Conservation (phyloP, 2,329 filamentous ascomycete species). For the Xylariaceae sp. region DNA sequence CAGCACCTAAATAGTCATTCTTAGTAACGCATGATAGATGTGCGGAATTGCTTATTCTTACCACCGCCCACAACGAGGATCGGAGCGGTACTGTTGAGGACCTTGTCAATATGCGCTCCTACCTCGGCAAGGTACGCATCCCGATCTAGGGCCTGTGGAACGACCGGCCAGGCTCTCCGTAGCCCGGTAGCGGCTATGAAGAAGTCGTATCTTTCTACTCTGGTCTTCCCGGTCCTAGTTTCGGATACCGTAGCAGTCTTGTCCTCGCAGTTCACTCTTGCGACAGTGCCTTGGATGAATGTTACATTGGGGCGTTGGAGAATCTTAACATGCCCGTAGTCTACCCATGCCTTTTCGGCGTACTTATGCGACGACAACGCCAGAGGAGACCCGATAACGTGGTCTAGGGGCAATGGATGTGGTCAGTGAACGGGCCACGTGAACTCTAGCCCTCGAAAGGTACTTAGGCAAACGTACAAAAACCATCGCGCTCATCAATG, state of each 20-base stretch:
- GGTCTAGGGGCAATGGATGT: constrained; percentile 46
- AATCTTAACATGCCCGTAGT: constrained; percentile 62
- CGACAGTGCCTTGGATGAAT: constrained; percentile 63
- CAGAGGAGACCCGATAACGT: constrained; percentile 71
- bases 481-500: constrained; percentile 79
- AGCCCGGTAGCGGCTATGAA: constrained; percentile 70
- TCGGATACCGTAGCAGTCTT: constrained; percentile 58
- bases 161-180: constrained; percentile 65
- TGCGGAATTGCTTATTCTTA: constrained; percentile 22
- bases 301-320: constrained; percentile 59
- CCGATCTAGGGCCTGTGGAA: constrained; percentile 61
- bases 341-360: constrained; percentile 66
- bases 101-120: constrained; percentile 53
- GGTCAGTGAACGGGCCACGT: constrained; percentile 6
- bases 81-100: constrained; percentile 49
- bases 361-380: constrained; percentile 62
- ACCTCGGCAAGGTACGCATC: constrained; percentile 62
- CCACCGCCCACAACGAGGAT: constrained; percentile 73
- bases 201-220: constrained; percentile 63
- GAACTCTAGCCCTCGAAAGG: background rate
- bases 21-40: constrained; percentile 1
- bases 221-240: constrained; percentile 39
- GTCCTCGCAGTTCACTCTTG: constrained; percentile 52
- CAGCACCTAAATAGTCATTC: constrained; percentile 49
- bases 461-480: constrained; percentile 52